These are phyloP conservation scores for Eucalyptus lansdowneana DNA, from an alignment of 345 rosid genomes.

Conservation along the genomic window DNA sequence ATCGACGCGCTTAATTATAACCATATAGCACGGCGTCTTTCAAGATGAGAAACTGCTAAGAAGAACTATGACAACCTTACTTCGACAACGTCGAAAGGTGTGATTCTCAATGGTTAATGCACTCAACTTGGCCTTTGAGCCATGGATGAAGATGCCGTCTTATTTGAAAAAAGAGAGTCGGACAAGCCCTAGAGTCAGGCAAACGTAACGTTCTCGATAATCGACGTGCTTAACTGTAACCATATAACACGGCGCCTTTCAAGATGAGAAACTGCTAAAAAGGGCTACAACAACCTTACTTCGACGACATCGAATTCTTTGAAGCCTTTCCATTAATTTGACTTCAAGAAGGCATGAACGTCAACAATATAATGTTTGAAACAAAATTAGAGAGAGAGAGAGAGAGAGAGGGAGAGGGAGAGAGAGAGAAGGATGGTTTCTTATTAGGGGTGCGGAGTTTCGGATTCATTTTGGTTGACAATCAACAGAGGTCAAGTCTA, in stretches of 20 bases:
- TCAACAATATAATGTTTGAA: background rate
- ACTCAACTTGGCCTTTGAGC: no score
- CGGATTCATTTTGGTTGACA: background rate
- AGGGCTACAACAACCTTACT: background rate
- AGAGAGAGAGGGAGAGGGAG: background rate
- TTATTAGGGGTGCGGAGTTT: background rate
- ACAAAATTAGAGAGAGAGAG: background rate
- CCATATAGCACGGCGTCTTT: no score
- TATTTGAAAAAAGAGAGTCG: background rate
- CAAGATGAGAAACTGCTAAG: background rate
- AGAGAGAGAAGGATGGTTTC: background rate
- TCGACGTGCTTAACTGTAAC: no score
- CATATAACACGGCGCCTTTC: no score
- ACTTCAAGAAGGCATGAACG: background rate
- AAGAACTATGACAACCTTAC: background rate
- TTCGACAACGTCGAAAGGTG: no score
- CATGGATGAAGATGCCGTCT: background rate
- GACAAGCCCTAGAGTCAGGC: no score
- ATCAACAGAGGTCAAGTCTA: background rate
- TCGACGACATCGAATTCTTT: background rate
- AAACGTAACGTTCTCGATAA: no score
- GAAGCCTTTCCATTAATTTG: background rate
- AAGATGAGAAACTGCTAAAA: background rate
- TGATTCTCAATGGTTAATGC: no score
- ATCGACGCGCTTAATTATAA: no score